These are phyloP conservation scores for Aspergillus sp. DNA, from an alignment of 2,329 filamentous ascomycete genomes.

Conservation along the genomic window DNA sequence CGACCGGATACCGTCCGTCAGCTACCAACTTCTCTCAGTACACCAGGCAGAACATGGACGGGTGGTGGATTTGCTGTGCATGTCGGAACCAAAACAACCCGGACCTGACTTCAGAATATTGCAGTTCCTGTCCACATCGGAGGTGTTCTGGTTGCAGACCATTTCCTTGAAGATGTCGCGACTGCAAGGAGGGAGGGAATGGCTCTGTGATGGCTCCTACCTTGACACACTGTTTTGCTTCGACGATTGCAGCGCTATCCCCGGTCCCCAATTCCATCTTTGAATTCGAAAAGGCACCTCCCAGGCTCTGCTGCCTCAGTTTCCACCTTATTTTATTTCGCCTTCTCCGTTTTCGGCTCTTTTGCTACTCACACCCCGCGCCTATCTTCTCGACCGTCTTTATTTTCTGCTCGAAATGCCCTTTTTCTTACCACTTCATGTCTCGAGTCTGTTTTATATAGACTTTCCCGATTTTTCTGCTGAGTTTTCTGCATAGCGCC, in stretches of 20 bases:
- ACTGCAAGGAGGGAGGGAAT: background rate
- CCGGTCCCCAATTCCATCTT: background rate
- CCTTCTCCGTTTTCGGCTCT: background rate
- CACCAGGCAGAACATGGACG: conserved; percentile 1
- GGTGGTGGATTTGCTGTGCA: conserved; percentile 26
- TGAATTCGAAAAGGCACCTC: background rate
- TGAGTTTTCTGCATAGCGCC: background rate
- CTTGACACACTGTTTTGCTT: background rate
- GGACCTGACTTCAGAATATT: conserved; percentile 13
- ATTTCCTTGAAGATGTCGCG: too few relatives aligned
- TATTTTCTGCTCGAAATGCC: background rate
- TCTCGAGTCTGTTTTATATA: background rate
- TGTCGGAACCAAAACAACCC: conserved; percentile 23
- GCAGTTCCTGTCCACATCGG: conserved; percentile 23
- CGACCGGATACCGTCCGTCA: background rate
- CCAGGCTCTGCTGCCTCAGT: background rate
- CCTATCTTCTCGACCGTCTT: background rate
- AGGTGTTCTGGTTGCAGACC: background rate
- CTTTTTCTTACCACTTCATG: background rate
- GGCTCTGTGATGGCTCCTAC: background rate
- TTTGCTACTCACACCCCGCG: background rate
- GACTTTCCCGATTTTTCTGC: background rate
- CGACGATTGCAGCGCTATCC: background rate
- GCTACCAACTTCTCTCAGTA: background rate
- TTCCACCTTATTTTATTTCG: background rate